Conservation (phyloP, 1,139 yeast species). For the Taphrina communis region DNA sequence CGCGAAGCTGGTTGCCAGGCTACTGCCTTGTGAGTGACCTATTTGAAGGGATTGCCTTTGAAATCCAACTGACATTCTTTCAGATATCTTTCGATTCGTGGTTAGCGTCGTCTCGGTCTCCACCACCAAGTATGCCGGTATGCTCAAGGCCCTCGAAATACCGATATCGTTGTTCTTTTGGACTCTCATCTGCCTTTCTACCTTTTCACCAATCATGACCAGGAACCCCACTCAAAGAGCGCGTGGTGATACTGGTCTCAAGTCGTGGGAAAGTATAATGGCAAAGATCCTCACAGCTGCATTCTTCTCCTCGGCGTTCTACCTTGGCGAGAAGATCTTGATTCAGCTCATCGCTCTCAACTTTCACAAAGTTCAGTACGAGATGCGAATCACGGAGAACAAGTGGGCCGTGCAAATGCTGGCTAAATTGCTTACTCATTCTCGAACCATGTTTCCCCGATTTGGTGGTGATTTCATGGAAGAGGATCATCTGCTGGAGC, state of each 20-base stretch:
- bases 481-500: conserved; percentile 49
- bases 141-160: conserved; percentile 52
- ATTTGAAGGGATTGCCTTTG: neutral
- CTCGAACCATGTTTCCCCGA: conserved; percentile 54
- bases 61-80: neutral
- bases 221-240: conserved; percentile 49
- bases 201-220: conserved; percentile 54
- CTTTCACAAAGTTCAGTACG: conserved; percentile 55
- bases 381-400: conserved; percentile 53
- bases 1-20: conserved; percentile 52
- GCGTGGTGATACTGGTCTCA: conserved; percentile 48
- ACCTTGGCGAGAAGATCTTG: conserved; percentile 52
- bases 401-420: conserved; percentile 51
- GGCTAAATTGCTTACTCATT: conserved; percentile 51
- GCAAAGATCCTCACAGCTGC: conserved; percentile 54
- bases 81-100: conserved; percentile 46
- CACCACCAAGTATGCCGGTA: conserved; percentile 51
- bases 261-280: conserved; percentile 52
- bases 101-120: conserved; percentile 52
- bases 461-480: conserved; percentile 53
- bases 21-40: conserved; percentile 48
- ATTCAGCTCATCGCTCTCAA: conserved; percentile 55
- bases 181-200: conserved; percentile 47
- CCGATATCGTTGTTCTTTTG: conserved; percentile 50
- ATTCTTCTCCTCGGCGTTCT: conserved; percentile 53